phyloP scores from a whole-genome alignment of 2,329 filamentous ascomycete species.

The Neoascochyta sp. region DNA sequence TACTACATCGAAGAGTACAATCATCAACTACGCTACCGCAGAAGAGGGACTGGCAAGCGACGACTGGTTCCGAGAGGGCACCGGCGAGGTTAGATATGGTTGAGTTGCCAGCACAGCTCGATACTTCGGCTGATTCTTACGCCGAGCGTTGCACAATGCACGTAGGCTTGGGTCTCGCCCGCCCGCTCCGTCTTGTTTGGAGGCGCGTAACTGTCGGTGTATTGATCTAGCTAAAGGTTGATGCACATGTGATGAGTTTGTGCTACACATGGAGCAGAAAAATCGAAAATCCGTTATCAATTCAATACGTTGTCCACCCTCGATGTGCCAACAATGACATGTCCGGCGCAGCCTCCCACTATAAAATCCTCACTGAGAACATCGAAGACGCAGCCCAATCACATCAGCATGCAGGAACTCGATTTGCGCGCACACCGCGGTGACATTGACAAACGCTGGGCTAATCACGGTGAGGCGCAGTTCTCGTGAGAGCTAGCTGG shows the following conservation, averaged over 20 bases:
- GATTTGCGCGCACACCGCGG: slow-evolving; percentile 12
- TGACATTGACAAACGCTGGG: slow-evolving; percentile 1
- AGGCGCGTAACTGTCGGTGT: no score
- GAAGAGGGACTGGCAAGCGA: slow-evolving; percentile 53
- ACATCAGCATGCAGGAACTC: slow-evolving; percentile 19
- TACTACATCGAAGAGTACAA: slow-evolving; percentile 59
- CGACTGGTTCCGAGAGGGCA: slow-evolving; percentile 65
- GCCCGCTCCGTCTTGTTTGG: no score
- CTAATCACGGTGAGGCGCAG: slow-evolving; percentile 2
- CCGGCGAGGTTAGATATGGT: slow-evolving; percentile 58
- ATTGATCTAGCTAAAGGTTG: no score
- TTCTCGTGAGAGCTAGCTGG: slow-evolving; percentile 8
- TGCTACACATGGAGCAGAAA: no score
- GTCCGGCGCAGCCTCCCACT: no score
- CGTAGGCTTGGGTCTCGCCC: no score
- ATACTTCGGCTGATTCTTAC: background rate
- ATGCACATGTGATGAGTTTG: no score
- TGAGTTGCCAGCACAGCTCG: no score
- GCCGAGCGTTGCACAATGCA: background rate
- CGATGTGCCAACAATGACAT: no score
- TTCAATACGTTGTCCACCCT: no score
- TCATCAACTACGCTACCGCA: slow-evolving; percentile 63
- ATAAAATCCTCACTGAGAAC: no score
- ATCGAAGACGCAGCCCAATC: slow-evolving; percentile 9
- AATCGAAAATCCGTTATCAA: no score